A percentile compares a stretch with the other conserved stretches of the same genome.
Conservation (phyloP, 2,329 filamentous ascomycete genomes). For the Xylaria sp. region DNA sequence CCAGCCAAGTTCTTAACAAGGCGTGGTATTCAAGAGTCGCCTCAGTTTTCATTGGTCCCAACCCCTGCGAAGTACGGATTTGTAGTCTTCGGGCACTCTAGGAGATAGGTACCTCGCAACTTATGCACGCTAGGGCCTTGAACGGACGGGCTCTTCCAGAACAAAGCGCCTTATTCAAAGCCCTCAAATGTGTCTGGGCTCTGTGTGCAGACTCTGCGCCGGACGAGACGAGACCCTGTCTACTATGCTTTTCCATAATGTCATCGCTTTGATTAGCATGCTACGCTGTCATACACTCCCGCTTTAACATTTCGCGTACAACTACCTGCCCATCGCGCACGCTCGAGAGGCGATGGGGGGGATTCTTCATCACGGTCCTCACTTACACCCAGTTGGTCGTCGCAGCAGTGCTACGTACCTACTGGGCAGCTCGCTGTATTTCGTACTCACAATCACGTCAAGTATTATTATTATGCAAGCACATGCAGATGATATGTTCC, state of each 20-base stretch:
- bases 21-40: too few relatives aligned
- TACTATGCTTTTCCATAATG: not conserved
- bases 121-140: not conserved
- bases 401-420: not conserved
- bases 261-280: not conserved
- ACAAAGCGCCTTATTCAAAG: conserved; percentile 4
- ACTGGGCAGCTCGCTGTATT: not conserved
- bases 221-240: not conserved
- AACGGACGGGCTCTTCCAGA: not conserved
- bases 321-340: not conserved
- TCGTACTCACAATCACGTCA: not conserved
- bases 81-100: too few relatives aligned
- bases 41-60: too few relatives aligned
- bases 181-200: conserved; percentile 11
- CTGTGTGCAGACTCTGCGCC: not conserved
- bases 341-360: too few relatives aligned
- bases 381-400: too few relatives aligned
- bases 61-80: too few relatives aligned
- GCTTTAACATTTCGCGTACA: not conserved
- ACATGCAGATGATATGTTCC: conserved; percentile 23
- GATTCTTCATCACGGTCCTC: too few relatives aligned
- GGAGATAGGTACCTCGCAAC: conserved; percentile 11
- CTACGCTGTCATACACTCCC: not conserved
- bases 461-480: conserved; percentile 8
- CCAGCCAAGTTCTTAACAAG: too few relatives aligned